A percentile compares a stretch with the other conserved stretches of the same genome.
These are phyloP conservation scores for Ustilago cynodontis DNA, from an alignment of 1,284 basidiomycete species.

Conservation along the genomic window DNA sequence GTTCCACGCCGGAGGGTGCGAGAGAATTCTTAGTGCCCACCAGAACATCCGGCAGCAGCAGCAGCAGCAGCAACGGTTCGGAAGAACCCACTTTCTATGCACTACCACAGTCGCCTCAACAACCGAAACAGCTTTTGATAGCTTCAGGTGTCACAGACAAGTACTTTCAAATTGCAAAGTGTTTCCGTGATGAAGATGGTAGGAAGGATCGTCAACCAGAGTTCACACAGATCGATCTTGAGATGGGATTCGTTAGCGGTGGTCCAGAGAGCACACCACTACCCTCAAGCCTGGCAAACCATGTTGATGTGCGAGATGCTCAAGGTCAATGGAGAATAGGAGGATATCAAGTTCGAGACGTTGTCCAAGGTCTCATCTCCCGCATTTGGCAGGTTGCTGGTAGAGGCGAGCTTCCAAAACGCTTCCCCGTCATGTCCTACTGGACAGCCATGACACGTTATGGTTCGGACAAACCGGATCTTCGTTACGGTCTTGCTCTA, in stretches of 20 bases:
- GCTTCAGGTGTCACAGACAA: constrained; percentile 88
- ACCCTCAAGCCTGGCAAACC: not conserved
- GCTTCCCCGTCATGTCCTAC: constrained; percentile 60
- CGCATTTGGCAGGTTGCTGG: constrained; percentile 79
- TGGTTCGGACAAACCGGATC: constrained; percentile 95
- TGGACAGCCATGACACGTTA: constrained; percentile 72
- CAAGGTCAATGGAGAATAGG: constrained; percentile 78
- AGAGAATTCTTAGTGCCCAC: constrained; percentile 93
- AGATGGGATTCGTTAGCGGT: constrained; percentile 94
- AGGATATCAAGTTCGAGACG: constrained; percentile 58
- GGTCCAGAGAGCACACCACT: constrained; percentile 71
- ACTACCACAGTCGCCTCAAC: constrained; percentile 92
- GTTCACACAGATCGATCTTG: constrained; percentile 95
- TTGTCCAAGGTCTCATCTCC: constrained; percentile 57
- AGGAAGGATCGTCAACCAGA: constrained; percentile 94
- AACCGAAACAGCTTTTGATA: constrained; percentile 93
- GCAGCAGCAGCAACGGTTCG: constrained; percentile 50
- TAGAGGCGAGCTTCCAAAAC: constrained; percentile 73
- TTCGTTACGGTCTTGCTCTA: constrained; percentile 78
- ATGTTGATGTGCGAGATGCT: constrained; percentile 28
- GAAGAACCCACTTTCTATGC: constrained; percentile 81
- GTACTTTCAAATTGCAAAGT: constrained; percentile 92
- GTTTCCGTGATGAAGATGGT: constrained; percentile 95
- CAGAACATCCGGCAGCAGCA: constrained; percentile 72
- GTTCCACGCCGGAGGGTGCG: constrained; percentile 92